A percentile compares a stretch with the other conserved stretches of the same genome.
phyloP scores from a whole-genome alignment of 129 eudicot species.

The Solidago caesia region DNA sequence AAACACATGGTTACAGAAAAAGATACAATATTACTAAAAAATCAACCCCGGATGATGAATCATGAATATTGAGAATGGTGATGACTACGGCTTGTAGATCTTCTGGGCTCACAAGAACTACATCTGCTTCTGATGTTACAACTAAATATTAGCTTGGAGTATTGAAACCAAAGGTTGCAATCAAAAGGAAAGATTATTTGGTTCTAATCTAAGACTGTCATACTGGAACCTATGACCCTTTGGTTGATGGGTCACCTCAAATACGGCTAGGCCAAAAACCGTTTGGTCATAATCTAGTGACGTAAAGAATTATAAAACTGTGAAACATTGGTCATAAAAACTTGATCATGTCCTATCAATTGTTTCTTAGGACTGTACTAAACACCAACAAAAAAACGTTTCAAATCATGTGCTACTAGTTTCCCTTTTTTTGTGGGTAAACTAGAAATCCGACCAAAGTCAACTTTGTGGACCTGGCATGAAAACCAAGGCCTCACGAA shows the following conservation, averaged over 20 bases:
- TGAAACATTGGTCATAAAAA: background rate
- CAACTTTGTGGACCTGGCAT: too few species aligned
- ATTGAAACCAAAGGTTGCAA: background rate
- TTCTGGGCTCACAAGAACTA: background rate
- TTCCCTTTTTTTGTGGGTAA: too few species aligned
- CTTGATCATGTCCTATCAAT: background rate
- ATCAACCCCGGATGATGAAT: too few species aligned
- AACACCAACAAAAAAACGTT: background rate
- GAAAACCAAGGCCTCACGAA: too few species aligned
- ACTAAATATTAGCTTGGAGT: background rate
- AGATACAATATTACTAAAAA: too few species aligned
- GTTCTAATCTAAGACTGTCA: too few species aligned
- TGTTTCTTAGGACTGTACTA: constrained; percentile 10
- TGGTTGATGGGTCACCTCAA: too few species aligned
- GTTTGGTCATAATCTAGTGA: background rate
- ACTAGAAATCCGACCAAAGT: too few species aligned
- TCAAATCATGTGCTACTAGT: too few species aligned
- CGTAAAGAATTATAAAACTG: background rate
- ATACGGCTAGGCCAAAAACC: too few species aligned
- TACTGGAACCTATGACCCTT: too few species aligned
- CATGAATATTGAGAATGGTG: too few species aligned
- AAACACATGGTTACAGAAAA: background rate
- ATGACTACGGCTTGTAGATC: background rate
- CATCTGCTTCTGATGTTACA: background rate
- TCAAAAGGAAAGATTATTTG: background rate